These are phyloP conservation scores for Trypanosoma scelopori DNA, from an alignment of 208 protist species.

Conservation along the genomic window DNA sequence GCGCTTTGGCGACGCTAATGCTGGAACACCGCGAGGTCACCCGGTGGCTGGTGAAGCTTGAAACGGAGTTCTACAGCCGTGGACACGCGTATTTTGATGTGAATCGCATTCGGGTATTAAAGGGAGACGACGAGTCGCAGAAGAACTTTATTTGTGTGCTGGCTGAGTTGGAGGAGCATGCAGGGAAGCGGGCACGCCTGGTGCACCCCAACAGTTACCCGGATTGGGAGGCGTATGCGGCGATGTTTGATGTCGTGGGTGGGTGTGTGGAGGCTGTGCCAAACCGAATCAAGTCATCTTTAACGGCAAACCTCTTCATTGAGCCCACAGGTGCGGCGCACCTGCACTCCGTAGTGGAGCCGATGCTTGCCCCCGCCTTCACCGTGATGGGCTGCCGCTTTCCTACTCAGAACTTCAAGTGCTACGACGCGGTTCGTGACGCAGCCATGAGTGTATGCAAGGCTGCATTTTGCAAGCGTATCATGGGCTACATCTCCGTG, in stretches of 20 bases:
- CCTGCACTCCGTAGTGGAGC: conserved; percentile 84
- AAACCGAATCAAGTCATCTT: conserved; percentile 36
- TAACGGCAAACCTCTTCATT: conserved; percentile 88
- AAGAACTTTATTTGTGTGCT: conserved; percentile 38
- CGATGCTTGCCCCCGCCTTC: conserved; percentile 85
- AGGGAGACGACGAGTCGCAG: conserved; percentile 16
- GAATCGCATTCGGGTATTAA: conserved; percentile 65
- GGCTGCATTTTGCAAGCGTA: conserved; percentile 72
- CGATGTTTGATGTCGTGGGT: conserved; percentile 78
- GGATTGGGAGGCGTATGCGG: conserved; percentile 77
- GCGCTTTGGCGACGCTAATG: conserved; percentile 66
- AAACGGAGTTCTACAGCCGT: conserved; percentile 84
- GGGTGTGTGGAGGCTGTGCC: conserved; percentile 89
- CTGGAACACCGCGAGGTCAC: conserved; percentile 61
- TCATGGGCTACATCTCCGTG: conserved; percentile 89
- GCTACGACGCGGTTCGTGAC: conserved; percentile 60
- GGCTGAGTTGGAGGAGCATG: conserved; percentile 70
- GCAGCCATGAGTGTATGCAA: conserved; percentile 69
- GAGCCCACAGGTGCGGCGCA: conserved; percentile 74
- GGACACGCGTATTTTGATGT: conserved; percentile 90
- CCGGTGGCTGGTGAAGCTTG: conserved; percentile 90
- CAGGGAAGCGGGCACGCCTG: conserved; percentile 70
- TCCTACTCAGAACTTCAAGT: conserved; percentile 50
- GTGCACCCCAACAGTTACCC: conserved; percentile 73
- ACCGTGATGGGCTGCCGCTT: conserved; percentile 75